phyloP scores from a whole-genome alignment of 2,329 filamentous ascomycete genomes.

The Bipolaris bicolor region DNA sequence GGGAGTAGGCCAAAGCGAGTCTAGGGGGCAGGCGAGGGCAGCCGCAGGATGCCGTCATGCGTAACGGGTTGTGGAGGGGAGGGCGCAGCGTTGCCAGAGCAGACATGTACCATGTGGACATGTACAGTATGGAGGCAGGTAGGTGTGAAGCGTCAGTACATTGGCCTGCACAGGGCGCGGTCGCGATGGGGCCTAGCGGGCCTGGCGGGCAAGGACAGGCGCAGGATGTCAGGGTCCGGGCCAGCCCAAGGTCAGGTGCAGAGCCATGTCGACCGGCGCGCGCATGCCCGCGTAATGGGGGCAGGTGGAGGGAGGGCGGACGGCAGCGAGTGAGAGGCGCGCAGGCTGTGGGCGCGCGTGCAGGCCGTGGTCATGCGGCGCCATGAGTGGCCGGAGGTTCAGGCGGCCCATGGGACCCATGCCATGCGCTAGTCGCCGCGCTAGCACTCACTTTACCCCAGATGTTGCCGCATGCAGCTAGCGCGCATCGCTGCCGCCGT shows the following conservation, averaged over 20 bases:
- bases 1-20: slow-evolving; percentile 16
- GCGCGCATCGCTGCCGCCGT: slow-evolving; percentile 13
- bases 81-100: slow-evolving; percentile 14
- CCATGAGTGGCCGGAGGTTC: slow-evolving; percentile 14
- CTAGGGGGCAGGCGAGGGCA: slow-evolving; percentile 14
- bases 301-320: background rate
- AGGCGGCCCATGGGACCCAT: slow-evolving; percentile 9
- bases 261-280: slow-evolving; percentile 23
- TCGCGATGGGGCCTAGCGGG: slow-evolving; percentile 31
- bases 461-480: slow-evolving; percentile 19
- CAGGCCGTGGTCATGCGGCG: slow-evolving; percentile 23
- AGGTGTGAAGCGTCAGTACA: background rate
- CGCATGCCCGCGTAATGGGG: slow-evolving; percentile 31
- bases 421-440: slow-evolving; percentile 21
- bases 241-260: slow-evolving; percentile 39
- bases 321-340: background rate
- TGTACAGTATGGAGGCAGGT: background rate
- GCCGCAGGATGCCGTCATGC: slow-evolving; percentile 29
- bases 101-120: slow-evolving; percentile 10
- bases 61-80: slow-evolving; percentile 25
- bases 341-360: background rate
- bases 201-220: slow-evolving; percentile 11
- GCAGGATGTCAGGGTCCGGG: slow-evolving; percentile 32
- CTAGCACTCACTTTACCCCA: slow-evolving; percentile 19
- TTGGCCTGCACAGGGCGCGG: background rate